Conservation (phyloP, 169 alveolate species). For the Plasmodium knowlesi region DNA sequence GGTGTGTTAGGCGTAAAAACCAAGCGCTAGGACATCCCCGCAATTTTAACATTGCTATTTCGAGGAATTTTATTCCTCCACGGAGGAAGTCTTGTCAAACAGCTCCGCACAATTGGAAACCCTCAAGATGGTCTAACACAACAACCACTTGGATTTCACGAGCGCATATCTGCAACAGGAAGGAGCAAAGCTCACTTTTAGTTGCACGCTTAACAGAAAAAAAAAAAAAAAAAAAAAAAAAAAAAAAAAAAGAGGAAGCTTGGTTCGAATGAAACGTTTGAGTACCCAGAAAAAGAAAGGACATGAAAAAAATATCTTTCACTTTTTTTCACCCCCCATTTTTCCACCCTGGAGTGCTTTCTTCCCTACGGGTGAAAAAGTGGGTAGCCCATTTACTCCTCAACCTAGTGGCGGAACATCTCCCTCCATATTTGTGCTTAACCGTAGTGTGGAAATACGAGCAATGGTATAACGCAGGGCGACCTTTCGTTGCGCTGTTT, state of each 20-base stretch:
- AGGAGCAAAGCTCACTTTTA: not conserved
- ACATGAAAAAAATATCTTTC: not conserved
- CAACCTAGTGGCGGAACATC: not conserved
- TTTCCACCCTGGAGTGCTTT: not conserved
- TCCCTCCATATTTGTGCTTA: not conserved
- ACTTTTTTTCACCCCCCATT: not conserved
- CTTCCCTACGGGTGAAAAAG: not conserved
- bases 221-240: not conserved
- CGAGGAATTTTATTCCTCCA: not conserved
- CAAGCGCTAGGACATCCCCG: not conserved
- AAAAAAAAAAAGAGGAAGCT: not conserved
- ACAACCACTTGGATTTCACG: not conserved
- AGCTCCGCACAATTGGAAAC: not conserved
- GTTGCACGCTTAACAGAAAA: not conserved
- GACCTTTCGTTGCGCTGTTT: not conserved
- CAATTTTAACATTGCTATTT: not conserved
- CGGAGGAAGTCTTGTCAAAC: not conserved
- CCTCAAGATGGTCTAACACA: not conserved
- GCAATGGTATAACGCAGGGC: not conserved
- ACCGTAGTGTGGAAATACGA: not conserved
- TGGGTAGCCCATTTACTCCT: not conserved
- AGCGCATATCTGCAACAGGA: not conserved
- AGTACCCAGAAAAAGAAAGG: not conserved
- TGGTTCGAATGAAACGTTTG: not conserved
- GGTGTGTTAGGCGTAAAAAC: not conserved